Conservation (phyloP, 1,139 yeast genomes). For the Magnusiomyces sp. region DNA sequence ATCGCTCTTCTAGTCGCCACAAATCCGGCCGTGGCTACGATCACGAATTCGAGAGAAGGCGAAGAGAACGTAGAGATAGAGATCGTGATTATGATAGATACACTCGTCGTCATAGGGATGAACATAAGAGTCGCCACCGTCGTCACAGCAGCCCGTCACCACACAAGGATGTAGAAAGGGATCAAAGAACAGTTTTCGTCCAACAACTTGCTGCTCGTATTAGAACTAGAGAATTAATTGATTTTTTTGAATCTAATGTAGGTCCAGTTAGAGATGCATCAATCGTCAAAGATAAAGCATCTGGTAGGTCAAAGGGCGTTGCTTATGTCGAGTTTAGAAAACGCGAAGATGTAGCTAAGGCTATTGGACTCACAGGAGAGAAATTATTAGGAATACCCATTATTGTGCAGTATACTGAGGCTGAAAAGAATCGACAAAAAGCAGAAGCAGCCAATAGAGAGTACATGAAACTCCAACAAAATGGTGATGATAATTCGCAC, state of each 20-base stretch:
- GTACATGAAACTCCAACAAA: neutral
- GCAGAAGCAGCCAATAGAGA: constrained; percentile 17
- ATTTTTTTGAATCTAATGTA: constrained; percentile 30
- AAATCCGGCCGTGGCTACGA: neutral
- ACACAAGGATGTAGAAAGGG: constrained; percentile 21
- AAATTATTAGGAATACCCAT: constrained; percentile 32
- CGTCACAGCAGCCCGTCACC: constrained; percentile 4
- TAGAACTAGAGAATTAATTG: constrained; percentile 28
- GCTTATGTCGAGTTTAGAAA: constrained; percentile 34
- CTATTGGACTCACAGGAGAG: constrained; percentile 32
- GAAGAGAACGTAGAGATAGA: constrained; percentile 6
- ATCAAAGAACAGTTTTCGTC: constrained; percentile 33
- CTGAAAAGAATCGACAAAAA: constrained; percentile 30
- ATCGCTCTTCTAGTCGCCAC: constrained; percentile 1
- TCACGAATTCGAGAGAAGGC: too few species aligned
- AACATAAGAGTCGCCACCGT: constrained; percentile 10
- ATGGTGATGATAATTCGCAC: neutral
- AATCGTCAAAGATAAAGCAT: constrained; percentile 32
- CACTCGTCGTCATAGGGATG: constrained; percentile 8
- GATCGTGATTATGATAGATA: constrained; percentile 9
- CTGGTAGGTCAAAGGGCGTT: constrained; percentile 34
- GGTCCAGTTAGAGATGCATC: constrained; percentile 33
- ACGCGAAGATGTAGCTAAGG: constrained; percentile 28
- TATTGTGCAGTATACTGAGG: constrained; percentile 32
- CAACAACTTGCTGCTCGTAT: constrained; percentile 33